Evolutionary conservation across 1,284 basidiomycete species (phyloP).

Genomic region (Bjerkandera adusta): DNA sequence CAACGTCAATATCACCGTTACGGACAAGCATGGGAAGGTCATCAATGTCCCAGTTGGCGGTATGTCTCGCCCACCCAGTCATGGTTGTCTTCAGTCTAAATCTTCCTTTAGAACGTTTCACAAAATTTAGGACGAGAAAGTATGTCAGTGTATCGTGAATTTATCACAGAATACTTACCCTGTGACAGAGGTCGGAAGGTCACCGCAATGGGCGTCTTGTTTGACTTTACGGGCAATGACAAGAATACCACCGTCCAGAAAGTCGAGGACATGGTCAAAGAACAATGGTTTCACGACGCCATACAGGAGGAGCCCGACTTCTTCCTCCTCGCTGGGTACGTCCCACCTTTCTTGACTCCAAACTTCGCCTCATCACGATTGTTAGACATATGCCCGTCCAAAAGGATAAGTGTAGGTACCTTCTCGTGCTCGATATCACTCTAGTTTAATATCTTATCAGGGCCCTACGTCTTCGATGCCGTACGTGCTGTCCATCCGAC

Average conservation of each 20-base stretch:
- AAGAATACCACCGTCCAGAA: conserved; percentile 73
- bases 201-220: conserved; percentile 82
- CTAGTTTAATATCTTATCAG: conserved; percentile 32
- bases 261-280: conserved; percentile 73
- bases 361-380: background rate
- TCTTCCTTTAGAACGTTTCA: conserved; percentile 49
- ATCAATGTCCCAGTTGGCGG: conserved; percentile 65
- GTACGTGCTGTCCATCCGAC: conserved; percentile 68
- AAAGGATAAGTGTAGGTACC: conserved; percentile 53
- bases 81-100: background rate
- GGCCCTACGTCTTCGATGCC: conserved; percentile 71
- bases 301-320: conserved; percentile 81
- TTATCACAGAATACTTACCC: too few species aligned
- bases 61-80: conserved; percentile 24
- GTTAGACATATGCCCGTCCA: conserved; percentile 69
- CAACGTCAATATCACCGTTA: conserved; percentile 81
- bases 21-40: conserved; percentile 45
- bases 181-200: conserved; percentile 59
- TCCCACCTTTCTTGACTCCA: conserved; percentile 6
- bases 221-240: conserved; percentile 65
- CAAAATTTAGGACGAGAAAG: conserved; percentile 77
- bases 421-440: background rate
- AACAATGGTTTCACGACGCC: conserved; percentile 74
- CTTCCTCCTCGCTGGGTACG: conserved; percentile 71
- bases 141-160: conserved; percentile 37